Evolutionary conservation across 73 alveolate species (phyloP).

Genomic region (Paramecium biaurelia): DNA sequence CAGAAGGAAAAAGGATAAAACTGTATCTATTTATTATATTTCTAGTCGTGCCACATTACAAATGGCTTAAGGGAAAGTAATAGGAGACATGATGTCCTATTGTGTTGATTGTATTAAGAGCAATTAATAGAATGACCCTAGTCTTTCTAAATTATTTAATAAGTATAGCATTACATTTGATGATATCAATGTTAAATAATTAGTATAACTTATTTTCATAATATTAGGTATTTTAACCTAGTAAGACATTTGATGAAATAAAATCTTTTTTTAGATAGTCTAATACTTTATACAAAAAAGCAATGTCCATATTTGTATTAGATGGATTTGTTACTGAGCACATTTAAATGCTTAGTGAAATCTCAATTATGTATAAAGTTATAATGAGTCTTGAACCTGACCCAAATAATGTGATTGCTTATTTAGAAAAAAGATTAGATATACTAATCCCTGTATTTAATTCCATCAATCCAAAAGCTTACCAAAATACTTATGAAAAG

Average conservation of each 20-base stretch:
- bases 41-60: slow-evolving; percentile 83
- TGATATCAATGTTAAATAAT: slow-evolving; percentile 26
- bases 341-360: slow-evolving; percentile 82
- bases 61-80: slow-evolving; percentile 81
- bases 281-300: slow-evolving; percentile 91
- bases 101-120: slow-evolving; percentile 46
- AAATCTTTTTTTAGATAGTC: slow-evolving; percentile 88
- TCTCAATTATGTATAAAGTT: slow-evolving; percentile 83
- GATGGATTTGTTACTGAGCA: slow-evolving; percentile 95
- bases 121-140: slow-evolving; percentile 16
- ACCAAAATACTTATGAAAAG: slow-evolving; percentile 81
- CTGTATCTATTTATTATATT: not conserved
- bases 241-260: slow-evolving; percentile 87
- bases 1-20: slow-evolving; percentile 78
- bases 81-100: slow-evolving; percentile 43
- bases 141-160: not conserved
- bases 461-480: slow-evolving; percentile 87
- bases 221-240: slow-evolving; percentile 45
- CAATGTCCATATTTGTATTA: slow-evolving; percentile 80
- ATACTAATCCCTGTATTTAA: slow-evolving; percentile 79
- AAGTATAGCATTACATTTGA: slow-evolving; percentile 28
- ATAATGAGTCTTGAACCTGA: slow-evolving; percentile 84
- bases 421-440: slow-evolving; percentile 94
- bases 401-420: slow-evolving; percentile 80
- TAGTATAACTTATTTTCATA: slow-evolving; percentile 59